Evolutionary conservation across 768 basidiomycete species (phyloP).

Genomic region (Tylopilus sp.): DNA sequence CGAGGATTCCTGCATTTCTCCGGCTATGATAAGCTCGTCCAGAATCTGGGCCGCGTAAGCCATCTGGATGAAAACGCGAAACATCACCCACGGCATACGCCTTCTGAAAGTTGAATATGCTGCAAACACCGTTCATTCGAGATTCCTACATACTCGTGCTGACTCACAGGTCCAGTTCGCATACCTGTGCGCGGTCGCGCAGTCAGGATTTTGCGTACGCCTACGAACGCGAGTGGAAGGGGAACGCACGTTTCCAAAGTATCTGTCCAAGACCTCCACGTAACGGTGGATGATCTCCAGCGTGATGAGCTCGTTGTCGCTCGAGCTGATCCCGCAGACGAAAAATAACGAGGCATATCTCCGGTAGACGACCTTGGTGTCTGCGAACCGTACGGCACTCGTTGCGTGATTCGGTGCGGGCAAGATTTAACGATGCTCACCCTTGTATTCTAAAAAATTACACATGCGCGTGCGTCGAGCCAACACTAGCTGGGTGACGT

Average conservation of each 20-base stretch:
- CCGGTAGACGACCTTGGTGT: slow-evolving; percentile 87
- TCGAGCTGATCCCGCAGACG: slow-evolving; percentile 76
- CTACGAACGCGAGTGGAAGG: neutral
- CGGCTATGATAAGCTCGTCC: slow-evolving; percentile 91
- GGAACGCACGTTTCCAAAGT: slow-evolving; percentile 44
- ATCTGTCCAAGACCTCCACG: slow-evolving; percentile 79
- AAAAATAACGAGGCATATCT: slow-evolving; percentile 97
- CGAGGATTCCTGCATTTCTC: slow-evolving; percentile 91
- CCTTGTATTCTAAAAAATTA: slow-evolving; percentile 96
- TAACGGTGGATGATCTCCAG: slow-evolving; percentile 94
- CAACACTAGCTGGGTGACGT: slow-evolving; percentile 90
- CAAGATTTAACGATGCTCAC: slow-evolving; percentile 37
- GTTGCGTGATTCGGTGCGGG: neutral
- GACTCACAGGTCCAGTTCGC: slow-evolving; percentile 86
- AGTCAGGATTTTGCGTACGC: neutral
- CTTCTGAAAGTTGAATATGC: slow-evolving; percentile 97
- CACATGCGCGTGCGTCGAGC: slow-evolving; percentile 89
- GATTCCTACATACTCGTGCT: neutral
- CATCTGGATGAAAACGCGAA: neutral
- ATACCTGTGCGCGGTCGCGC: slow-evolving; percentile 49
- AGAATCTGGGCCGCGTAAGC: slow-evolving; percentile 52
- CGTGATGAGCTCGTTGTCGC: slow-evolving; percentile 89
- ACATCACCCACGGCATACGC: slow-evolving; percentile 69
- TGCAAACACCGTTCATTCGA: slow-evolving; percentile 30
- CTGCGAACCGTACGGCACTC: slow-evolving; percentile 33